phyloP scores from a whole-genome alignment of 805 yeast genomes.

The Candida mattraensis region DNA sequence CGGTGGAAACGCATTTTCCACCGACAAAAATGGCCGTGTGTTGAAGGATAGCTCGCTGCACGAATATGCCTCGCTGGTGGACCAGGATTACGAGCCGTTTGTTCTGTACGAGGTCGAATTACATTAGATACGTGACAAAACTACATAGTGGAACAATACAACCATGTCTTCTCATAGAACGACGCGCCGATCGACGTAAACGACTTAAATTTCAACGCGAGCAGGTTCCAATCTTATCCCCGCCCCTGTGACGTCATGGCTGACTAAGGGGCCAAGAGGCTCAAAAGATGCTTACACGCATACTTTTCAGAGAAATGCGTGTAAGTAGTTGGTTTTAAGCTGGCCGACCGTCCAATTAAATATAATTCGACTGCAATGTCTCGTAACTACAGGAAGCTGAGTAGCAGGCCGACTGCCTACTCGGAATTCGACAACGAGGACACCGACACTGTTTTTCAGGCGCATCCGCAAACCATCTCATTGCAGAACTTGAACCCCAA shows the following conservation, averaged over 20 bases:
- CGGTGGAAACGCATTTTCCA: slow-evolving; percentile 84
- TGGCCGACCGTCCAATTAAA: background rate
- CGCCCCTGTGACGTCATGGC: slow-evolving; percentile 8
- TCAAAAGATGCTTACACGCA: background rate
- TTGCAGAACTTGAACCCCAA: slow-evolving; percentile 8
- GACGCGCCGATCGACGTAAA: slow-evolving; percentile 9
- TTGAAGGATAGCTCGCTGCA: slow-evolving; percentile 60
- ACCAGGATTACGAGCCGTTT: slow-evolving; percentile 94
- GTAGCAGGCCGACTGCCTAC: slow-evolving; percentile 8
- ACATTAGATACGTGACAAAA: slow-evolving; percentile 17
- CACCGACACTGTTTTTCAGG: slow-evolving; percentile 13
- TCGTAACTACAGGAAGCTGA: slow-evolving; percentile 16
- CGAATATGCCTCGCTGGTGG: slow-evolving; percentile 91
- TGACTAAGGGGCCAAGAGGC: slow-evolving; percentile 6
- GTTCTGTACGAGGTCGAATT: slow-evolving; percentile 69
- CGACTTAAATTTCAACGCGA: too few species aligned
- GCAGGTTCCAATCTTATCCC: too few species aligned
- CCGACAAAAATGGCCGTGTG: slow-evolving; percentile 64
- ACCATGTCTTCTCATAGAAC: background rate
- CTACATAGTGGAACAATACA: background rate
- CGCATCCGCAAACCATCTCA: slow-evolving; percentile 9
- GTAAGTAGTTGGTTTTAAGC: too few species aligned
- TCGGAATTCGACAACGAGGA: slow-evolving; percentile 14
- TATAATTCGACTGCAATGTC: slow-evolving; percentile 7
- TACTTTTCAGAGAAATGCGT: too few species aligned